Evolutionary conservation across 495 filamentous ascomycete genomes (phyloP).

Genomic region (Aspergillus ellipticus): DNA sequence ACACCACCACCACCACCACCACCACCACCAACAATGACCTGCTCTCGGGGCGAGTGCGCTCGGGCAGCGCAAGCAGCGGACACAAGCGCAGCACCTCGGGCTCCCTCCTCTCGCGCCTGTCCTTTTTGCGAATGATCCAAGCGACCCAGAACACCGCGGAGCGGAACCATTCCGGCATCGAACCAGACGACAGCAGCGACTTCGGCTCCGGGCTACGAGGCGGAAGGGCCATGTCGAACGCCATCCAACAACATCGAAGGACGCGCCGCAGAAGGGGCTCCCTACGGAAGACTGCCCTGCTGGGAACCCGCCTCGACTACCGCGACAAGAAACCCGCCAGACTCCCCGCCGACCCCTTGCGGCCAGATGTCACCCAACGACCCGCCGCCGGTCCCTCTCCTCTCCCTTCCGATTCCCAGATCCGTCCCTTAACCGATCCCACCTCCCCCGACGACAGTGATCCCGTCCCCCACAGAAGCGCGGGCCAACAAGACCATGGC

Average conservation of each 20-base stretch:
- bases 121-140: conserved; percentile 55
- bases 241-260: conserved; percentile 52
- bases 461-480: conserved; percentile 14
- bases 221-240: conserved; percentile 52
- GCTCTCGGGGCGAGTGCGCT: conserved; percentile 33
- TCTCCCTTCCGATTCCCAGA: conserved; percentile 5
- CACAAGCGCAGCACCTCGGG: conserved; percentile 66
- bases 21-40: conserved; percentile 19
- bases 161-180: conserved; percentile 37
- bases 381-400: conserved; percentile 10
- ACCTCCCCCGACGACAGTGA: conserved; percentile 14
- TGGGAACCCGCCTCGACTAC: conserved; percentile 58
- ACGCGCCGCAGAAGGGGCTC: conserved; percentile 75
- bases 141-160: conserved; percentile 33
- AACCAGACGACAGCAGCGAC: conserved; percentile 38
- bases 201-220: conserved; percentile 30
- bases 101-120: conserved; percentile 49
- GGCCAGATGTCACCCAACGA: conserved; percentile 35
- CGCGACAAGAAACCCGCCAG: conserved; percentile 43
- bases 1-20: too few species aligned
- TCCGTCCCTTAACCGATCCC: conserved; percentile 10
- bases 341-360: conserved; percentile 33
- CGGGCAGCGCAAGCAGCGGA: conserved; percentile 39
- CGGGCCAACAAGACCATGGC: conserved; percentile 16
- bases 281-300: conserved; percentile 71